A percentile compares a stretch with the other conserved stretches of the same genome.
phyloP scores from a whole-genome alignment of 345 rosid species.

The Cardamine occulta region DNA sequence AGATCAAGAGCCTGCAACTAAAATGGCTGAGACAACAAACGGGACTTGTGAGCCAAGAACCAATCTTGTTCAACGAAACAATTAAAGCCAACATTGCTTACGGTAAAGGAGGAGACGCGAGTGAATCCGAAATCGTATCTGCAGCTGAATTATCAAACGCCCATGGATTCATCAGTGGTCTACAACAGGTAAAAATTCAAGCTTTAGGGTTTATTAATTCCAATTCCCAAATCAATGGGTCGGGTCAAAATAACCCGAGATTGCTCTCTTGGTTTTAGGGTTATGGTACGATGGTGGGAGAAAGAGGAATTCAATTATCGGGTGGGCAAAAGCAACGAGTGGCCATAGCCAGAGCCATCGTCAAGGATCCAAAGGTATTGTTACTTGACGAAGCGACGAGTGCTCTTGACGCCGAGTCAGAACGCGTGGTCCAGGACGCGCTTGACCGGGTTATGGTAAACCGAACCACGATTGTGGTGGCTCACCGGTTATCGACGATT shows the following conservation, averaged over 20 bases:
- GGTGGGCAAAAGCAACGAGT: slow-evolving; percentile 84
- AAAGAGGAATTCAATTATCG: slow-evolving; percentile 68
- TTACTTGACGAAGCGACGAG: slow-evolving; percentile 82
- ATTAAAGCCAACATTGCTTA: slow-evolving; percentile 83
- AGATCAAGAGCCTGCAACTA: slow-evolving; percentile 58
- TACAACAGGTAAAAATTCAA: slow-evolving; percentile 61
- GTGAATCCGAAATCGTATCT: slow-evolving; percentile 72
- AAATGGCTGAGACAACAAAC: slow-evolving; percentile 84
- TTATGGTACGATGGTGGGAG: slow-evolving; percentile 69
- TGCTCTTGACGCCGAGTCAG: slow-evolving; percentile 77
- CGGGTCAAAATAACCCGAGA: neutral
- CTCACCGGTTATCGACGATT: slow-evolving; percentile 70
- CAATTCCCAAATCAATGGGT: slow-evolving; percentile 19
- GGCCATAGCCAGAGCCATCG: slow-evolving; percentile 80
- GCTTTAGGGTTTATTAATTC: slow-evolving; percentile 9
- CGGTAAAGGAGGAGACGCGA: slow-evolving; percentile 71
- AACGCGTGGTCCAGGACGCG: slow-evolving; percentile 74
- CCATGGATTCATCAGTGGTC: slow-evolving; percentile 73
- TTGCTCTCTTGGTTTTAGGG: slow-evolving; percentile 50
- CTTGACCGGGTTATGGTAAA: slow-evolving; percentile 60
- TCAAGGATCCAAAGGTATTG: slow-evolving; percentile 65
- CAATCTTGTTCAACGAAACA: slow-evolving; percentile 69
- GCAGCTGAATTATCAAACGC: slow-evolving; percentile 83
- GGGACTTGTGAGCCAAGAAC: slow-evolving; percentile 91
- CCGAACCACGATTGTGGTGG: slow-evolving; percentile 66